phyloP scores from a whole-genome alignment of 768 basidiomycete genomes.

The Auriculariales sp. region DNA sequence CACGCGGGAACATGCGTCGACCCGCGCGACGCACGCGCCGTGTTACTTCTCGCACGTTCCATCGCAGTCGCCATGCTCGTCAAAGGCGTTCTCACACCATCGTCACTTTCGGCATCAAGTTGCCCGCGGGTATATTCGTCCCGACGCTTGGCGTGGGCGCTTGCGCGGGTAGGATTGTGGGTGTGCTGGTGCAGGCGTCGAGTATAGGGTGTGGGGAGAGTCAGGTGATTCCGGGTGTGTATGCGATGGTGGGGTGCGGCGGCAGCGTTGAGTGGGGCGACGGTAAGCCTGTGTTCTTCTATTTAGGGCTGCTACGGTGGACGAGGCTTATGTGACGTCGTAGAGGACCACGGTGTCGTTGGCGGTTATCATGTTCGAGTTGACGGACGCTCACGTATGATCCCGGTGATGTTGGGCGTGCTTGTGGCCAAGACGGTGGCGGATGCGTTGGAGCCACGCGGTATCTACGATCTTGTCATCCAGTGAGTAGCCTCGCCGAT shows the following conservation, averaged over 20 bases:
- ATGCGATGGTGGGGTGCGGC: slow-evolving; percentile 95
- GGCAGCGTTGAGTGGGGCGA: slow-evolving; percentile 88
- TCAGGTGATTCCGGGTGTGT: slow-evolving; percentile 81
- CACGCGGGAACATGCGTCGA: slow-evolving; percentile 59
- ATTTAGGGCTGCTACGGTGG: too few species aligned
- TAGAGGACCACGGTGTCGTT: slow-evolving; percentile 83
- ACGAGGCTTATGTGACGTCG: neutral
- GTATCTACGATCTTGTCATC: slow-evolving; percentile 94
- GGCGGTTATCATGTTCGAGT: slow-evolving; percentile 92
- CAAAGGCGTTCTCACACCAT: slow-evolving; percentile 62
- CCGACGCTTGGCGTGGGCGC: slow-evolving; percentile 92
- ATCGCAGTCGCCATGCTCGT: slow-evolving; percentile 68
- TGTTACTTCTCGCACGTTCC: too few species aligned
- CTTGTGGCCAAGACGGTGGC: slow-evolving; percentile 85
- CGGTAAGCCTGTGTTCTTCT: slow-evolving; percentile 29
- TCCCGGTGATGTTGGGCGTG: slow-evolving; percentile 73
- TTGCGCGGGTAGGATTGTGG: slow-evolving; percentile 78
- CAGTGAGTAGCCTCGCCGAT: slow-evolving; percentile 29
- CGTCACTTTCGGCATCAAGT: slow-evolving; percentile 84
- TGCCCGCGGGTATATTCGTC: slow-evolving; percentile 93
- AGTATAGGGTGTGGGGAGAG: slow-evolving; percentile 47
- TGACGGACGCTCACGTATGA: slow-evolving; percentile 90
- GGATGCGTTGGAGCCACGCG: slow-evolving; percentile 79
- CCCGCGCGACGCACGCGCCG: slow-evolving; percentile 28
- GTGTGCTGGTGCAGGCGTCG: slow-evolving; percentile 65